A percentile compares a stretch with the other conserved stretches of the same genome.
These are phyloP conservation scores for Takashimella koratensis DNA, from an alignment of 1,284 basidiomycete species.

Conservation along the genomic window DNA sequence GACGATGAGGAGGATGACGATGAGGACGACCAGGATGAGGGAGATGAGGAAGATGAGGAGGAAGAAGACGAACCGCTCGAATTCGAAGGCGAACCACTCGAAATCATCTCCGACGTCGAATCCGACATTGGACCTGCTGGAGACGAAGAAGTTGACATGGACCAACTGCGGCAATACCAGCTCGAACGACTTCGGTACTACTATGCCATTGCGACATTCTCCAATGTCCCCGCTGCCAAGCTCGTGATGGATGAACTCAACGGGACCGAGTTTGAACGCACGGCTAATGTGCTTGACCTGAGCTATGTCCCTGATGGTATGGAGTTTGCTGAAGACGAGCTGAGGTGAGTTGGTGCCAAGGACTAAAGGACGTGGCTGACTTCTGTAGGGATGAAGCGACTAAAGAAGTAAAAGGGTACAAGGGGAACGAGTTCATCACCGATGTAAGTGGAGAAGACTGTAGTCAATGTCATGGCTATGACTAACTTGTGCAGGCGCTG, in stretches of 20 bases:
- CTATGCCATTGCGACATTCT: slow-evolving; percentile 92
- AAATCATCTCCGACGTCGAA: slow-evolving; percentile 40
- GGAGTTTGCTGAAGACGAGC: slow-evolving; percentile 75
- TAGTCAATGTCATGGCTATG: background rate
- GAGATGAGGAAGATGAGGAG: slow-evolving; percentile 32
- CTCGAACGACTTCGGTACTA: slow-evolving; percentile 94
- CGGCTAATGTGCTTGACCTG: slow-evolving; percentile 93
- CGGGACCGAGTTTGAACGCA: slow-evolving; percentile 93
- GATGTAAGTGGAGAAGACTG: slow-evolving; percentile 74
- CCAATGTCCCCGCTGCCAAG: slow-evolving; percentile 69
- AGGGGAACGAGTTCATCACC: slow-evolving; percentile 86
- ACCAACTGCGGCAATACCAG: slow-evolving; percentile 87
- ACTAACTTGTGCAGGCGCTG: slow-evolving; percentile 62
- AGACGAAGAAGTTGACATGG: slow-evolving; percentile 71
- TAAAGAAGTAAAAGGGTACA: slow-evolving; percentile 65
- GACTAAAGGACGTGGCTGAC: slow-evolving; percentile 1
- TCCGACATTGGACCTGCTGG: slow-evolving; percentile 31
- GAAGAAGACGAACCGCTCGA: slow-evolving; percentile 49
- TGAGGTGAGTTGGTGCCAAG: slow-evolving; percentile 52
- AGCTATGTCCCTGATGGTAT: slow-evolving; percentile 92
- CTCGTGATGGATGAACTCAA: slow-evolving; percentile 85
- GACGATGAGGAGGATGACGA: slow-evolving; percentile 39
- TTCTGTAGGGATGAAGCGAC: slow-evolving; percentile 71
- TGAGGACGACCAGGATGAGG: slow-evolving; percentile 18
- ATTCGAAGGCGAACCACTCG: slow-evolving; percentile 28